phyloP scores from a whole-genome alignment of 2,329 filamentous ascomycete genomes.

The Cercospora sesami region DNA sequence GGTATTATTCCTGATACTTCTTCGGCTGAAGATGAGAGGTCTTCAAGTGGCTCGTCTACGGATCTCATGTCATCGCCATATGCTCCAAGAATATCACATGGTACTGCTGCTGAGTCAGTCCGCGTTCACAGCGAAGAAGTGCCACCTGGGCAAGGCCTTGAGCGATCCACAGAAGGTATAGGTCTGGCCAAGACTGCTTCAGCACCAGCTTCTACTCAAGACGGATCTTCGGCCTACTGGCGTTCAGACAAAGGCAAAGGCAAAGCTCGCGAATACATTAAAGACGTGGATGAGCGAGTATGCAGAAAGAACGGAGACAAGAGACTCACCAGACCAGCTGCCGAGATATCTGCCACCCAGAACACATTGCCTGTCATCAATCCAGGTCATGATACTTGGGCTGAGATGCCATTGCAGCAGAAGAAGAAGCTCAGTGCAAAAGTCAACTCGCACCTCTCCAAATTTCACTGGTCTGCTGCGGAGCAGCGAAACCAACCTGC shows the following conservation, averaged over 20 bases:
- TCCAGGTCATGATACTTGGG: constrained; percentile 19
- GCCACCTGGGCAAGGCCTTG: background rate
- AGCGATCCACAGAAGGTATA: background rate
- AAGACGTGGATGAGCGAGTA: background rate
- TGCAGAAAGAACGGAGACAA: background rate
- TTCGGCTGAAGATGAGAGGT: background rate
- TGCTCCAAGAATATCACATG: background rate
- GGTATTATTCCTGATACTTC: constrained; percentile 8
- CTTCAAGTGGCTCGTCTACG: background rate
- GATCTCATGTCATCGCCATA: background rate
- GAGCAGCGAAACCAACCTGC: constrained; percentile 9
- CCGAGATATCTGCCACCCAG: background rate
- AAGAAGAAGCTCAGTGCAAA: constrained; percentile 14
- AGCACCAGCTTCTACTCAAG: background rate
- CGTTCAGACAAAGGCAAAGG: constrained; percentile 3
- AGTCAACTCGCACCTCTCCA: constrained; percentile 11
- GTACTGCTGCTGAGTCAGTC: constrained; percentile 1
- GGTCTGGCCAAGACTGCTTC: background rate
- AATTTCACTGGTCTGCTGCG: constrained; percentile 13
- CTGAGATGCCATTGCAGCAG: constrained; percentile 6
- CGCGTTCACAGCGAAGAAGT: constrained; percentile 3
- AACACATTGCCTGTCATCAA: constrained; percentile 3
- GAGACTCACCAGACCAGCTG: background rate
- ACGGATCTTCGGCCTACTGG: background rate
- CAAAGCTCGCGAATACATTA: background rate